Evolutionary conservation across 306 rosid genomes (phyloP).

Genomic region (Vicia villosa): DNA sequence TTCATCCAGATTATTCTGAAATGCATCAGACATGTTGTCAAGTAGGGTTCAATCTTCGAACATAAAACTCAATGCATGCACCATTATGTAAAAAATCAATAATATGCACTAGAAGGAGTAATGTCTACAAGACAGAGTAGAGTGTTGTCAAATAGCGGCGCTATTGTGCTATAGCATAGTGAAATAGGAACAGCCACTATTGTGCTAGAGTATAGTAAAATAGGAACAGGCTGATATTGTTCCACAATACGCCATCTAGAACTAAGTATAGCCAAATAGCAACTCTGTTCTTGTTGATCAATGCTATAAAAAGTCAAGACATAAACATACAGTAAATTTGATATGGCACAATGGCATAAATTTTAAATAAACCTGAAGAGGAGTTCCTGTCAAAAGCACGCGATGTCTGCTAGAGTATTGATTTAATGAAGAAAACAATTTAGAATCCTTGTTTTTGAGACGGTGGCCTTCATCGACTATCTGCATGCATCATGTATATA

Average conservation of each 20-base stretch:
- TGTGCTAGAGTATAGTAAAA: no score
- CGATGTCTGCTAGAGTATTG: constrained; percentile 82
- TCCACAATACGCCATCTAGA: no score
- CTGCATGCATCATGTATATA: constrained; percentile 43
- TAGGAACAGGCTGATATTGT: no score
- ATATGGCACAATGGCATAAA: constrained; percentile 14
- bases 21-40: constrained; percentile 36
- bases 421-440: constrained; percentile 83
- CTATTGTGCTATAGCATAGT: no score
- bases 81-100: constrained; percentile 14
- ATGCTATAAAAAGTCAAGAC: background rate
- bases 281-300: background rate
- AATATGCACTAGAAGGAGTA: constrained; percentile 39
- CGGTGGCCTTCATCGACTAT: constrained; percentile 99
- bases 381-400: constrained; percentile 96
- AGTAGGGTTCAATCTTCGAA: constrained; percentile 35
- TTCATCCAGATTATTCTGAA: constrained; percentile 97
- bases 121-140: constrained; percentile 21
- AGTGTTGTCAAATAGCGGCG: no score
- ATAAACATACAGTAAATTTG: constrained; percentile 10
- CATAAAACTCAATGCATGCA: constrained; percentile 26
- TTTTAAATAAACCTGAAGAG: constrained; percentile 78
- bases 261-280: no score
- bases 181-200: no score
- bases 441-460: constrained; percentile 93